Conservation (phyloP, 2,329 filamentous ascomycete genomes). For the Tolypocladium album region DNA sequence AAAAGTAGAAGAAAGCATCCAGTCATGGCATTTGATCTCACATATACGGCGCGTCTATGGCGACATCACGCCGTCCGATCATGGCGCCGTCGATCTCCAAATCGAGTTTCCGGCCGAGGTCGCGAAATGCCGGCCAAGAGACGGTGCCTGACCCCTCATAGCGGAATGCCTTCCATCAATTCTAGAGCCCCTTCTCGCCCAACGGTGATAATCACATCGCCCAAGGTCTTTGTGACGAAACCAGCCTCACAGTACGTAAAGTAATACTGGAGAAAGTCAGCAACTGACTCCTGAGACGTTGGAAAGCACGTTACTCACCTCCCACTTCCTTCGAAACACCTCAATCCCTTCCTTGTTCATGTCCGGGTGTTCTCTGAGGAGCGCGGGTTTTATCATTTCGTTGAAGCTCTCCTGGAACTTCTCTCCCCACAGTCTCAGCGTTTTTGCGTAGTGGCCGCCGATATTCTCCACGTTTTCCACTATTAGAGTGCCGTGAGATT, state of each 20-base stretch:
- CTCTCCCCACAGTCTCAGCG: slow-evolving; percentile 57
- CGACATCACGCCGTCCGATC: neutral
- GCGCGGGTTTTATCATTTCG: slow-evolving; percentile 44
- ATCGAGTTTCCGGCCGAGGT: neutral
- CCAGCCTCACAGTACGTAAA: slow-evolving; percentile 68
- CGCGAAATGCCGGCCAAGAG: neutral
- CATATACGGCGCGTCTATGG: neutral
- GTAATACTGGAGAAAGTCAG: slow-evolving; percentile 43
- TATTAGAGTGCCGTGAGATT: slow-evolving; percentile 50
- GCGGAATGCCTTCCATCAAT: slow-evolving; percentile 59
- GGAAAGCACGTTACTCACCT: slow-evolving; percentile 32
- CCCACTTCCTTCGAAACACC: slow-evolving; percentile 62
- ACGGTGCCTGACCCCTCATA: slow-evolving; percentile 32
- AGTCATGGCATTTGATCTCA: neutral
- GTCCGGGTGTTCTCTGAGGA: slow-evolving; percentile 44
- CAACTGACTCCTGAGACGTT: neutral
- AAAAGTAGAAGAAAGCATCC: neutral
- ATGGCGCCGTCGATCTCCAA: neutral
- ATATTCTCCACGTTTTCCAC: slow-evolving; percentile 62
- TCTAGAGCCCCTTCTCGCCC: slow-evolving; percentile 53
- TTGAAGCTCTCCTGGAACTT: slow-evolving; percentile 55
- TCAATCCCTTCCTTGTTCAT: slow-evolving; percentile 54
- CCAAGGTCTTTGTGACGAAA: slow-evolving; percentile 60
- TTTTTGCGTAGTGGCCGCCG: slow-evolving; percentile 62
- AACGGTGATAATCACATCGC: slow-evolving; percentile 63